Base-by-base conservation (phyloP, 1,284 basidiomycete species). In the Psilocybe mexicana region DNA sequence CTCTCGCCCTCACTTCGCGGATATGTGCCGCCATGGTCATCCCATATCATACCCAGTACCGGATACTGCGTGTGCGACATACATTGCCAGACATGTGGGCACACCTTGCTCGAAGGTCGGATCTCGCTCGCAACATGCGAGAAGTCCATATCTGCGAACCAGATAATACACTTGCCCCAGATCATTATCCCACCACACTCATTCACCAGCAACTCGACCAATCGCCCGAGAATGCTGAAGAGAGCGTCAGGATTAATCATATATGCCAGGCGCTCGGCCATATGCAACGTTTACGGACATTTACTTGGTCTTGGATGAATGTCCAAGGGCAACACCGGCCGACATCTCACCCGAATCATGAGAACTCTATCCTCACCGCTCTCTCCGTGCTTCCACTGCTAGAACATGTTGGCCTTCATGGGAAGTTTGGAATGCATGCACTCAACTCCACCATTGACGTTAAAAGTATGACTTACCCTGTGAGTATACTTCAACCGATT, bases 11-110 rank as follows among this genome's bases (percentile, higher is more conserved):
- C n/a, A 66, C 74, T 14, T 79, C 74, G 23, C 69, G 69, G 54
- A 56, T 70, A 26, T 72, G 72, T 51, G 68, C 69, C 52, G 64
- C 62, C n/a, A 62, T 76, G 43, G 72, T 76, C 43, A 73, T 79
- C 44, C 81, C 80, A 35, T 64, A 74, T 12, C 80, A 83, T 59
- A 76, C 71, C 23, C 72, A 81, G 62, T 82, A 83, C 66, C 76
- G 80, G 43, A 68, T 77, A 55, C 69, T 83, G 57, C 75, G 76
- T 36, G 70, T 76, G n/a, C 71, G 76, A 12, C 69, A 74, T 35
- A 69, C 72, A 7, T 63, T 69, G 43, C 73, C 75, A n/a, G 65
- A 67, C n/a, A 67, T 81, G 61, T 83, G 80, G 79, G 74, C 74
- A 0, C 80, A 82, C 61, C 74, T 83, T 24, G 76, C 79, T 11